Evolutionary conservation across 116 monocot genomes (phyloP), one percentile per base, ranked within the genome.

Genomic region (Cymodocea nodosa): DNA sequence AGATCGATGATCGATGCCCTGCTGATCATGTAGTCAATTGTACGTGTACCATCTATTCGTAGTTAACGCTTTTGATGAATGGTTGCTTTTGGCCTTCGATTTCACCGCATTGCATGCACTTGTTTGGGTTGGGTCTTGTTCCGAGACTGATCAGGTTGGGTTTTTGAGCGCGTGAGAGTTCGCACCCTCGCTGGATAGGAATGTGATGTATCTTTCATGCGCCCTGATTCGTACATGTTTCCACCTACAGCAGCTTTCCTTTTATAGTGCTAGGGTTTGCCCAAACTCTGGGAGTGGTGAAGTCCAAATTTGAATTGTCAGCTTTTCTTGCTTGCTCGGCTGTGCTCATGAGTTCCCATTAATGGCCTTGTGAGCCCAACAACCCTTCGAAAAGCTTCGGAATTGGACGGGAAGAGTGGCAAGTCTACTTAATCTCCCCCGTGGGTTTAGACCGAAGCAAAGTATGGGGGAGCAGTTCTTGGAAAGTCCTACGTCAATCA

Each of bases 231-330:
- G 30, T 30, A 30, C 30, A 30, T 30, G 30, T 30, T 58, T 58
- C 23, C 25, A 0, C 25, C 58, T 58, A 15, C 25, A 5, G 25
- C 22, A 58, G 3, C 12, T 58, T 25, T 62, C 62, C 18, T 54
- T 62, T 62, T 35, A 15, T 36, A 61, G 62, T 2, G 62, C 36
- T 62, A 62, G 6, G 36, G 62, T 62, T 61, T 62, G 15, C n/a
- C 62, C 62, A n/a, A 25, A 18, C 15, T 62, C n/a, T 30, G 36
- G 62, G 2, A 39, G 18, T 0, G 5, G 10, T 35, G 62, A 15
- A 36, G 37, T 62, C 15, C 16, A 17, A 62, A 16, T 5, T 16
- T 36, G 18, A 18, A 15, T 35, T 36, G 62, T 39, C 36, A 62
- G 62, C 62, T 18, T 62, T 61, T 39, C 25, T 3, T 17, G 5